Evolutionary conservation across 371 early-diverging fungal species (phyloP), one percentile per base, ranked within the genome.

Genomic region (Mucor lusitanicus): DNA sequence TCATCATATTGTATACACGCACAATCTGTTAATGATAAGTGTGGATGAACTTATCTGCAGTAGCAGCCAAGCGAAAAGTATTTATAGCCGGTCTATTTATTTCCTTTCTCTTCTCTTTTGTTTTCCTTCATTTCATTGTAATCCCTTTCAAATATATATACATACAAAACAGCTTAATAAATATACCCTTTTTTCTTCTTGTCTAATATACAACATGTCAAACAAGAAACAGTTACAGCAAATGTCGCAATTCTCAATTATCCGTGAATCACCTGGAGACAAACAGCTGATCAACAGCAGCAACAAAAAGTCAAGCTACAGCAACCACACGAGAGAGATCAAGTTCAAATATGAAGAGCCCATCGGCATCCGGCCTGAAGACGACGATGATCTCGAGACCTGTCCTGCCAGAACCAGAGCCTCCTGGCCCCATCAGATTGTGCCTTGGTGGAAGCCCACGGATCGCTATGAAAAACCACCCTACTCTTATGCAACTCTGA

Each of bases 401-500:
- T 81, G 81, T 53, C 81, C 81, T 28, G 72, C 81, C 11, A 68
- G 78, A 37, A 76, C 77, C 44, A 60, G 81, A 19, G 35, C 75
- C 9, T 62, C 63, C 35, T 79, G 82, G 80, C 82, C 82, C 21
- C 70, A 70, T 60, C 74, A 79, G 59, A 76, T 82, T 33, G 60
- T 63, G 42, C 78, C 82, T 28, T 82, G 80, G 80, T 83, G 83
- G 83, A 76, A 77, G 55, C 76, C 83, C 9, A 56, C 69, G 19
- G 73, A 78, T 68, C 75, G 72, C 15, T 53, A 59, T 46, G 83
- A 83, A 44, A 93, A 93, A 66, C 98, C 98, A 7, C 91, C 96
- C 11, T 91, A 92, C 69, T 93, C 97, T 13, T 99, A 98, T 74
- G 94, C 97, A 19, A 90, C 91, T 15, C 79, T 99, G 4, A 98